Conservation (phyloP, 495 filamentous ascomycete species). For the Xylaria castorea region DNA sequence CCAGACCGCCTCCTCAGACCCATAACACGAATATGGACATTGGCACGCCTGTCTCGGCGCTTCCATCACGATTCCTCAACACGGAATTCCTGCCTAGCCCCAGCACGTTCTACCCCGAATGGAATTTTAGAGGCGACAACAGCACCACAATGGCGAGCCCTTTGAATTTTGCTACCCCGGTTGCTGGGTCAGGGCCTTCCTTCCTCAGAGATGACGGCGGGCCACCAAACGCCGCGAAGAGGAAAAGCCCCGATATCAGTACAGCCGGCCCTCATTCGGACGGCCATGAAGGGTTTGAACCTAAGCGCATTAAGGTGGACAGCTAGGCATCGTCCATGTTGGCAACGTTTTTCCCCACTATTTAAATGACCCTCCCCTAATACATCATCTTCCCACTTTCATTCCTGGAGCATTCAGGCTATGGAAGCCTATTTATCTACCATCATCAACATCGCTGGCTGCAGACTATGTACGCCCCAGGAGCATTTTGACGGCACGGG, state of each 20-base stretch:
- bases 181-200: constrained; percentile 71
- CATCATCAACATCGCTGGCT: constrained; percentile 23
- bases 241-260: constrained; percentile 57
- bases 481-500: constrained; percentile 25
- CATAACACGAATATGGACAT: constrained; percentile 76
- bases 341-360: too few relatives aligned
- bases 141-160: constrained; percentile 89
- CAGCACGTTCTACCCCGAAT: constrained; percentile 90
- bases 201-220: constrained; percentile 64
- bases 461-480: constrained; percentile 31
- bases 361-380: background rate
- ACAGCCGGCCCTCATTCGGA: constrained; percentile 41
- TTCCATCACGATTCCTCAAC: constrained; percentile 88
- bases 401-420: background rate
- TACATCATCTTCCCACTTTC: constrained; percentile 12
- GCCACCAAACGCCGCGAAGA: constrained; percentile 39
- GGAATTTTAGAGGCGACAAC: constrained; percentile 72
- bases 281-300: constrained; percentile 46
- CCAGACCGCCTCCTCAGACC: constrained; percentile 66
- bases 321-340: constrained; percentile 23
- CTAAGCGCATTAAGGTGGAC: constrained; percentile 55
- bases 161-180: constrained; percentile 87
- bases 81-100: constrained; percentile 86
- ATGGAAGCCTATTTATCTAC: constrained; percentile 7
- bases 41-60: constrained; percentile 96